Evolutionary conservation across 257 asterid genomes (phyloP).

Genomic region (Lycium ferocissimum): DNA sequence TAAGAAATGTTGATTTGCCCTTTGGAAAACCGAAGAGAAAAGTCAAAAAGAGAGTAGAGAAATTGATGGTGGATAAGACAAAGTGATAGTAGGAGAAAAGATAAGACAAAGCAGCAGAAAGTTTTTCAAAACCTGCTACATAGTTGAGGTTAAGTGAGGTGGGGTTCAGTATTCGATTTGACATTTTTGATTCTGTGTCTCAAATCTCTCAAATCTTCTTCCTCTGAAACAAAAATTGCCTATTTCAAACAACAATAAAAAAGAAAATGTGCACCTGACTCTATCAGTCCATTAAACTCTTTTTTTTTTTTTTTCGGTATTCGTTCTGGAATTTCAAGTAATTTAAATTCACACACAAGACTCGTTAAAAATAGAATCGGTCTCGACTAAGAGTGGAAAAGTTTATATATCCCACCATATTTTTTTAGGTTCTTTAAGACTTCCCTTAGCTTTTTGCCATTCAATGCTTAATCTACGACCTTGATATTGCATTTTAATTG

Average conservation of each 20-base stretch:
- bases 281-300: too few relatives aligned
- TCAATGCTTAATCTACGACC: not conserved
- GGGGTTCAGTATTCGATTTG: conserved; percentile 36
- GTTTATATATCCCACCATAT: too few relatives aligned
- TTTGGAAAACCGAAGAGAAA: conserved; percentile 1
- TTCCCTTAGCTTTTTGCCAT: too few relatives aligned
- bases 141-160: conserved; percentile 8
- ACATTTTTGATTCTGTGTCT: conserved; percentile 36
- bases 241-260: too few relatives aligned
- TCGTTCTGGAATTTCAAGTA: too few relatives aligned
- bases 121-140: conserved; percentile 12
- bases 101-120: not conserved
- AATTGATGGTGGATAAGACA: not conserved
- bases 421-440: too few relatives aligned
- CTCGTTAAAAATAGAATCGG: too few relatives aligned
- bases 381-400: too few relatives aligned
- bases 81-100: conserved; percentile 16
- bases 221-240: not conserved
- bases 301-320: too few relatives aligned
- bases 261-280: too few relatives aligned
- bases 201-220: conserved; percentile 23
- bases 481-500: not conserved
- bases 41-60: not conserved
- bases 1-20: conserved; percentile 26
- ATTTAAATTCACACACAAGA: too few relatives aligned